Conservation (phyloP, 2,329 filamentous ascomycete genomes). For the Thielaviopsis musarum region DNA sequence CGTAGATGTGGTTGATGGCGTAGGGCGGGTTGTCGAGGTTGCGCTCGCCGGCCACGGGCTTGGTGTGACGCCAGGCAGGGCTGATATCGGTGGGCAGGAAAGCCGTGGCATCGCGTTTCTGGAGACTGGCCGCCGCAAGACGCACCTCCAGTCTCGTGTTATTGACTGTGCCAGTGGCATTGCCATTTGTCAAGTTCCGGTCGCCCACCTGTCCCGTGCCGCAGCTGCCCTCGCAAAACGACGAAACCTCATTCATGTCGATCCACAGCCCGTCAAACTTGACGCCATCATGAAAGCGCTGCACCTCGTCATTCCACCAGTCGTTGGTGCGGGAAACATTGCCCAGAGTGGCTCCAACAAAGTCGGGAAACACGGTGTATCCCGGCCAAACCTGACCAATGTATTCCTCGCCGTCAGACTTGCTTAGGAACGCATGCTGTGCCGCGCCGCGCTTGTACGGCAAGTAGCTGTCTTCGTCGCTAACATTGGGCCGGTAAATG, state of each 20-base stretch:
- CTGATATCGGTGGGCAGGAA: constrained; percentile 7
- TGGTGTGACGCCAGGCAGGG: constrained; percentile 22
- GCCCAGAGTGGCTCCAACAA: constrained; percentile 37
- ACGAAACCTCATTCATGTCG: constrained; percentile 41
- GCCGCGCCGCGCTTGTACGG: constrained; percentile 45
- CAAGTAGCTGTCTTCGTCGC: constrained; percentile 43
- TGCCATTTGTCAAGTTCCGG: constrained; percentile 21
- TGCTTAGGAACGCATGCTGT: constrained; percentile 35
- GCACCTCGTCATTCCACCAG: constrained; percentile 53
- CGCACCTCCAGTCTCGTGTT: not conserved
- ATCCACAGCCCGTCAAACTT: constrained; percentile 39
- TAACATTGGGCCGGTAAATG: constrained; percentile 52
- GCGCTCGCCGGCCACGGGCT: constrained; percentile 43
- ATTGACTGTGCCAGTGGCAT: constrained; percentile 11
- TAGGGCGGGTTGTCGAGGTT: constrained; percentile 63
- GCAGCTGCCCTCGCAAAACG: constrained; percentile 56
- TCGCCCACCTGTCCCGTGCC: constrained; percentile 46
- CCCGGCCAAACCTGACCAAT: constrained; percentile 60
- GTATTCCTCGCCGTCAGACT: constrained; percentile 39
- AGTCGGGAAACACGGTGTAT: constrained; percentile 55
- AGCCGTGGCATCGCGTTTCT: constrained; percentile 1
- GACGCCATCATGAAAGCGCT: constrained; percentile 34
- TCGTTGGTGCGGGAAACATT: constrained; percentile 45
- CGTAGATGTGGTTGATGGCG: constrained; percentile 55
- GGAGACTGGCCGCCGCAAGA: not conserved